These are phyloP conservation scores for Coemansia sp. DNA, from an alignment of 192 early-diverging fungal genomes.

Conservation along the genomic window DNA sequence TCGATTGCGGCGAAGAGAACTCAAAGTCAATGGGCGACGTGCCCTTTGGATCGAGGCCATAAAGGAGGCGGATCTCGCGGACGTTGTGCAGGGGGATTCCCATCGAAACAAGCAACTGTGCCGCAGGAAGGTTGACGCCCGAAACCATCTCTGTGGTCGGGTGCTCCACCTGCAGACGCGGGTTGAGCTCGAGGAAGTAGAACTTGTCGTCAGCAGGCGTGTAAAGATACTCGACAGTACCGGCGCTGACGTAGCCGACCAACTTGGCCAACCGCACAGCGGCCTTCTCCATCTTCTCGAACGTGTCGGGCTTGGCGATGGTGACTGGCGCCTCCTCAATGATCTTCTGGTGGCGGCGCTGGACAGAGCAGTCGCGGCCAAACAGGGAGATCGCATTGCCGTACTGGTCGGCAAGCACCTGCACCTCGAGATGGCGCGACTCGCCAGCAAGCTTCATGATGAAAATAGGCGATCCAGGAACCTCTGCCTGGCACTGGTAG, in stretches of 20 bases:
- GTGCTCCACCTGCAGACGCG: constrained; percentile 98
- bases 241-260: constrained; percentile 93
- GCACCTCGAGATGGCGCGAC: constrained; percentile 95
- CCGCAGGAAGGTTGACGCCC: constrained; percentile 96
- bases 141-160: constrained; percentile 99
- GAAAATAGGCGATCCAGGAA: constrained; percentile 96
- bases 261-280: constrained; percentile 93
- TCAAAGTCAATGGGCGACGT: constrained; percentile 93
- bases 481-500: constrained; percentile 88
- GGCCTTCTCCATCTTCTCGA: constrained; percentile 91
- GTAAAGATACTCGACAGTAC: constrained; percentile 97
- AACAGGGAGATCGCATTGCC: constrained; percentile 98
- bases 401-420: constrained; percentile 93
- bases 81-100: constrained; percentile 95
- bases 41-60: constrained; percentile 85
- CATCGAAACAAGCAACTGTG: constrained; percentile 98
- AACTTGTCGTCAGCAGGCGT: constrained; percentile 81
- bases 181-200: constrained; percentile 97
- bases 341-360: constrained; percentile 99
- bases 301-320: constrained; percentile 68
- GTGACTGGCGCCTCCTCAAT: constrained; percentile 97
- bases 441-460: constrained; percentile 97
- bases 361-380: constrained; percentile 97
- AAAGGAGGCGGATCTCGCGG: constrained; percentile 93
- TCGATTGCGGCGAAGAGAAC: constrained; percentile 71